Percentiles rank a stretch among this genome's conserved stretches.
Conservation (phyloP, 371 early-diverging fungal genomes). For the Mortierella sp. region DNA sequence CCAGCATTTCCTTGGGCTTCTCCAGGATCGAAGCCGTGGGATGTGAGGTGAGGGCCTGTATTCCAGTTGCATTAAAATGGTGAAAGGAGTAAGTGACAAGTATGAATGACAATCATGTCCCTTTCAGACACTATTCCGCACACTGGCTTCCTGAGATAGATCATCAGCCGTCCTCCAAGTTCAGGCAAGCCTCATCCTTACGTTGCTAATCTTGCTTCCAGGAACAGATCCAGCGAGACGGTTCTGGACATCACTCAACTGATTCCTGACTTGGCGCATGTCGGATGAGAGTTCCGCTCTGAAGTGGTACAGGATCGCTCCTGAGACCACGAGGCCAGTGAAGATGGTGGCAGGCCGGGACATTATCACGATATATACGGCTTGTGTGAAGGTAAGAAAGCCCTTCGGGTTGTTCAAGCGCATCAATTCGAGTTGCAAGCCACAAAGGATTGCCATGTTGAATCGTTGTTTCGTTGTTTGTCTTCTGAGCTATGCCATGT, state of each 20-base stretch:
- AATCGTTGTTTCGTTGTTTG: too few relatives aligned
- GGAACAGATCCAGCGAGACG: slow-evolving; percentile 54
- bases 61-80: background rate
- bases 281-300: slow-evolving; percentile 50
- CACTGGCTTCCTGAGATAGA: too few relatives aligned
- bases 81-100: background rate
- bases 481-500: too few relatives aligned
- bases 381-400: too few relatives aligned
- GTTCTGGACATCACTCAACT: slow-evolving; percentile 50
- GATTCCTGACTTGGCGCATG: slow-evolving; percentile 50
- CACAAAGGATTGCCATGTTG: too few relatives aligned
- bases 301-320: slow-evolving; percentile 54
- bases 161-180: too few relatives aligned
- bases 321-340: slow-evolving; percentile 51
- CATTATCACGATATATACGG: too few relatives aligned
- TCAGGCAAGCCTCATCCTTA: too few relatives aligned
- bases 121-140: too few relatives aligned
- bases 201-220: slow-evolving; percentile 52
- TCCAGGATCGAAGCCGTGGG: slow-evolving; percentile 51
- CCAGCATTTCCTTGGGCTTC: slow-evolving; percentile 52
- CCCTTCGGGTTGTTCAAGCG: too few relatives aligned
- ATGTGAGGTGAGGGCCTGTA: slow-evolving; percentile 49
- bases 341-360: slow-evolving; percentile 48
- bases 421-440: too few relatives aligned
- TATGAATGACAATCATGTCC: too few relatives aligned